Base-by-base conservation (phyloP, 495 filamentous ascomycete species). In the Terfezia boudieri region DNA sequence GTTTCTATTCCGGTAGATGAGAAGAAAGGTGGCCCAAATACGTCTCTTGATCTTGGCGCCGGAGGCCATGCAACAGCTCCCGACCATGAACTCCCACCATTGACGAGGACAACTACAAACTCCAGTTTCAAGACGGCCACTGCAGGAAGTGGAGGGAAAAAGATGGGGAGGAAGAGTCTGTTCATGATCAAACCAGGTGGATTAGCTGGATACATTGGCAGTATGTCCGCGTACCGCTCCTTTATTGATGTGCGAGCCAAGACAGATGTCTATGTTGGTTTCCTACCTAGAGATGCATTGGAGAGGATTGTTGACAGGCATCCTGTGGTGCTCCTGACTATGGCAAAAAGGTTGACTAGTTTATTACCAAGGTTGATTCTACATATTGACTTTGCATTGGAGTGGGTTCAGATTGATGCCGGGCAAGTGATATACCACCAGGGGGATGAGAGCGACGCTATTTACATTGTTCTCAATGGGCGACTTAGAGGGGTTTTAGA, bases 191-290 rank as follows among this genome's bases (percentile, higher is more conserved):
- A 95, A 63, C 92, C 90, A 1, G 90, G 90, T 41, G 89, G 87
- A 0, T 77, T 98, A 36, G 90, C 90, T 37, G 92, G 90, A 1
- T 98, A 98, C 60, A 76, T 95, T 23, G 86, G 90, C 7, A 86
- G 84, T 0, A 80, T 96, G 20, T 94, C 90, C 0, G 94, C 89
- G 0, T 90, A 94, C 62, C 75, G 90, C 35, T 96, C 92, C 0
- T 94, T 96, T 65, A 87, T 94, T 22, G 90, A 96, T 62, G 87
- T 98, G 8, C 81, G 88, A 37, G 90, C 90, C 9, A 95, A 95
- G 70, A 96, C 92, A 2, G 92, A 98, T 70, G 90, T 96, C 35
- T 96, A 95, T 64, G 92, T 96, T 36, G 90, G 90, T 14, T 98
- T 98, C 61, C 74, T 98, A 6, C 88, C 90, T 0, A 73, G 87